These are phyloP conservation scores for Neospermospora avenae DNA, from an alignment of 2,329 filamentous ascomycete genomes.

Conservation along the genomic window DNA sequence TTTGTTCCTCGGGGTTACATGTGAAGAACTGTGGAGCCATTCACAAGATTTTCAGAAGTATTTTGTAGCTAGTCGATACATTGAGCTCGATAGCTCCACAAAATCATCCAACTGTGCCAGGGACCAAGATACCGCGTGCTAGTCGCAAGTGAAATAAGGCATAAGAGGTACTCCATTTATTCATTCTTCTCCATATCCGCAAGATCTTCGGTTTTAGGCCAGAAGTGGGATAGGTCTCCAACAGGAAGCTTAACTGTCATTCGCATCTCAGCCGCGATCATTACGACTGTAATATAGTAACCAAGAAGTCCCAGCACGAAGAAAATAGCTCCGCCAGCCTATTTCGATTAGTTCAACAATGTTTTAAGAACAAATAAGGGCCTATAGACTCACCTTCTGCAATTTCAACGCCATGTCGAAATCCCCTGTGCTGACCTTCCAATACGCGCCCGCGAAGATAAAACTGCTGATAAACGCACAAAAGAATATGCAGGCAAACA, in stretches of 20 bases:
- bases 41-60: no score
- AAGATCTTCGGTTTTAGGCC: conserved; percentile 40
- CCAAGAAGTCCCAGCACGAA: conserved; percentile 47
- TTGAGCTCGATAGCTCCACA: no score
- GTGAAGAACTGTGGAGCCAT: no score
- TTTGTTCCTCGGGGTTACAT: no score
- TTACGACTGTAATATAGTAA: conserved; percentile 52
- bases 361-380: no score
- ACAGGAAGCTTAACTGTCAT: conserved; percentile 47
- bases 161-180: no score
- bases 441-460: conserved; percentile 47
- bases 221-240: conserved; percentile 49
- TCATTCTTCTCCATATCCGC: conserved; percentile 23
- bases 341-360: not conserved
- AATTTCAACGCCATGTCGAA: conserved; percentile 41
- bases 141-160: no score
- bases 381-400: conserved; percentile 41
- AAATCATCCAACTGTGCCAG: no score
- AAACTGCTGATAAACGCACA: conserved; percentile 45
- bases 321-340: conserved; percentile 40
- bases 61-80: no score
- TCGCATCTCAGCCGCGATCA: conserved; percentile 52
- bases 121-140: no score
- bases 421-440: conserved; percentile 44
- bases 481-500: conserved; percentile 48